Evolutionary conservation across 176 grass and related monocot species (phyloP), one percentile per base, ranked within the genome.

Genomic region (Secale cereale): DNA sequence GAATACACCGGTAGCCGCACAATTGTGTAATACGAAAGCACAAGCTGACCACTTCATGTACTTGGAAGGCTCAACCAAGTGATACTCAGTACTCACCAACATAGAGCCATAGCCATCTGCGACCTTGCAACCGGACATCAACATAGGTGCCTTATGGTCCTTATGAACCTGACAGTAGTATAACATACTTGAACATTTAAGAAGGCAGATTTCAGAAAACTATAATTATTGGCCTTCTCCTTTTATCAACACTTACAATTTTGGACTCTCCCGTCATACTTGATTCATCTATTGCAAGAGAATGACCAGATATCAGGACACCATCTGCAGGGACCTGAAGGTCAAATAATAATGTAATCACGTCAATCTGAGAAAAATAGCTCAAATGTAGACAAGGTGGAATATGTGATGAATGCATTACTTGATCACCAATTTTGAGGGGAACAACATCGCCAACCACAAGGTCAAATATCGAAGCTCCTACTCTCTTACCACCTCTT

Each of bases 101-200:
- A 94, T 91, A 83, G 82, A 90, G 32, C 86, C 92, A 83, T 86
- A 88, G 4, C 92, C 92, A 84, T 86, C 86, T 36, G 88, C 88
- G 80, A 88, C 88, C 80, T 94, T 94, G 78, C 92, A 94, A 83
- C 92, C 88, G 31, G 92, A 94, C 86, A 94, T 86, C 48, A 94
- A 83, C 85, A 94, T 91, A 67, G 92, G 86, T 33, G 65, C 56
- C 67, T 46, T 94, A 36, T 88, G 86, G 85, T 94, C 86, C 48
- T 91, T 94, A 35, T 77, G 83, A 50, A 91, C 92, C 88, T 94
- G 67, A 10, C 77, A 26, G 5, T 43, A 61, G 19, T 8, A 78
- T 10, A 16, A 78, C 32, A 78, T 31, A 80, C 28, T 65, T 27
- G 48, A 81, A 67, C 3, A 68, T n/a, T 79, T 45, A 81, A 52